Base-by-base conservation (phyloP, 2,329 filamentous ascomycete genomes). In the Lizonia empirigonia region DNA sequence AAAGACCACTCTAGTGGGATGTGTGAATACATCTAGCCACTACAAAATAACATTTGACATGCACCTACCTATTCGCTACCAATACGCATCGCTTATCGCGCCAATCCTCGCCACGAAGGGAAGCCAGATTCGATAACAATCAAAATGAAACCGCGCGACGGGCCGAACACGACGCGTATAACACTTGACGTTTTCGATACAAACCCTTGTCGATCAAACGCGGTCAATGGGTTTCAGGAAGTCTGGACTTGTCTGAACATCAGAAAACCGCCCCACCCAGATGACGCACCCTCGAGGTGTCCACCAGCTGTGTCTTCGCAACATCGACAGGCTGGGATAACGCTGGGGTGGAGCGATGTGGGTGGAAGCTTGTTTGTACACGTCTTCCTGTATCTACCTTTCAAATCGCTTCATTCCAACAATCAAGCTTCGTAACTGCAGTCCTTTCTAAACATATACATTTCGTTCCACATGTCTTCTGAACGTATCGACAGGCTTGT, bases 151-250 rank as follows among this genome's bases (percentile, higher is more conserved):
- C 47, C 33, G 33, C 38, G 38, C 33, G 27, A 47, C 44, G 44
- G 49, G 26, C 49, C 49, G 37, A 52, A 38, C 27, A 29, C 32
- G 42, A 52, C 49, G 42, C 42, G 49, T 47, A 52, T 37, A 30
- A 44, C 38, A 38, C 34, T 47, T 29, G 37, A 27, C 49, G 23
- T 36, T 41, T 45, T 16, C 32, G 34, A 41, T 41, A 33, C 42
- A 41, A 13, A 29, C 7, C 30, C 24, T 41, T 22, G 49, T 37
- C 26, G 49, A 52, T 52, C 49, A 42, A 52, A 44, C 42, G 38
- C 33, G 42, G 49, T 52, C 49, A 29, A 52, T 46, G 22, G 42
- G 49, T 52, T 52, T 52, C 49, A 52, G 38, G 10, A 19, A 44
- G 37, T 27, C 30, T 37, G 37, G 37, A 47, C 42, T 40, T 47